phyloP scores from a whole-genome alignment of 805 yeast species.

The Ogataea sp. region DNA sequence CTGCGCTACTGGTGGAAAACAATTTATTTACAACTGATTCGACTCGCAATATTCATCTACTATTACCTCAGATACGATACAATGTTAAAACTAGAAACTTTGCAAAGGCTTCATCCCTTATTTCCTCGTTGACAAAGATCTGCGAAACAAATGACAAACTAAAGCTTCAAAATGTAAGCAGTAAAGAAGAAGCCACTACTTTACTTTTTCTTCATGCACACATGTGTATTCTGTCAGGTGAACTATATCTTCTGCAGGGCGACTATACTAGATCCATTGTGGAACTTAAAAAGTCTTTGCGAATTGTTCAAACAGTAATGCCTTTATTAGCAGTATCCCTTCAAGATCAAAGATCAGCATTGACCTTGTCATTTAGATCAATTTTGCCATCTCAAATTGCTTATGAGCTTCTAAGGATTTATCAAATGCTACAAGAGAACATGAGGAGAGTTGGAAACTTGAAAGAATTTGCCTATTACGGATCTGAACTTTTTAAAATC shows the following conservation, averaged over 20 bases:
- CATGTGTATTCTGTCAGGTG: conserved; percentile 28
- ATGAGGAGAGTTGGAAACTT: neutral
- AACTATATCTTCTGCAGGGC: conserved; percentile 6
- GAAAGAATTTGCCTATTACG: neutral
- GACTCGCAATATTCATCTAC: too few species aligned
- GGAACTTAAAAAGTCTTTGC: conserved; percentile 40
- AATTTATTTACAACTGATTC: too few species aligned
- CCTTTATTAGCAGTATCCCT: conserved; percentile 18
- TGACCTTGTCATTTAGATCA: conserved; percentile 14
- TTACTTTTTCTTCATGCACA: conserved; percentile 23
- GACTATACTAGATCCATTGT: conserved; percentile 21
- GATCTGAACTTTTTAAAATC: neutral
- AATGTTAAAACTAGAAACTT: too few species aligned
- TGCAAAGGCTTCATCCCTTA: too few species aligned
- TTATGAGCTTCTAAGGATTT: neutral
- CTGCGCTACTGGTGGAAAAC: too few species aligned
- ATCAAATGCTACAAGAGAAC: neutral
- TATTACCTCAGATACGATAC: too few species aligned
- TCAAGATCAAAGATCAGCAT: conserved; percentile 5
- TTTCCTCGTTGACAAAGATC: conserved; percentile 16
- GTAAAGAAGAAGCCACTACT: conserved; percentile 9
- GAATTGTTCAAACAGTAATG: conserved; percentile 42
- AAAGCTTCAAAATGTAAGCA: conserved; percentile 14
- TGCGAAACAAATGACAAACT: conserved; percentile 25
- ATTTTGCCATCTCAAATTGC: conserved; percentile 29